Conservation (phyloP, 2,329 filamentous ascomycete species). For the Penicillium sp. region DNA sequence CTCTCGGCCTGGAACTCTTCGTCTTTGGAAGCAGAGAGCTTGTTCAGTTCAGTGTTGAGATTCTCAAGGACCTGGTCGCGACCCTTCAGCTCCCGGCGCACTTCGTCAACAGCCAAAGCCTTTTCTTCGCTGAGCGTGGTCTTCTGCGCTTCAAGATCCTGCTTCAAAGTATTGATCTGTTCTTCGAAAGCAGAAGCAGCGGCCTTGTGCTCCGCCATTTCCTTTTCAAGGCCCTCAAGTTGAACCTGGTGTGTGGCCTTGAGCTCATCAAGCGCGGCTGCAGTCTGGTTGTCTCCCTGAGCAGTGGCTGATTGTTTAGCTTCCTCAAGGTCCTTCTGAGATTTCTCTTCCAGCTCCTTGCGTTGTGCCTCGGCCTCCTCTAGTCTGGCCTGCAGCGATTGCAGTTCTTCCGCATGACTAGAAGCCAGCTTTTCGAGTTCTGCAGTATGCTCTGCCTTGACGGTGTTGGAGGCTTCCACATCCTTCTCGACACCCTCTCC, state of each 20-base stretch:
- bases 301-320: constrained; percentile 37
- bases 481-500: constrained; percentile 24
- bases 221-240: constrained; percentile 35
- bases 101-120: constrained; percentile 28
- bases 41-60: constrained; percentile 39
- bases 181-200: constrained; percentile 29
- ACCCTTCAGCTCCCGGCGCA: constrained; percentile 36
- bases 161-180: constrained; percentile 31
- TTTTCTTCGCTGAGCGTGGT: constrained; percentile 34
- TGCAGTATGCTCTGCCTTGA: constrained; percentile 32
- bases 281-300: constrained; percentile 36
- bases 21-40: constrained; percentile 36
- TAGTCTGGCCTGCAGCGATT: constrained; percentile 33
- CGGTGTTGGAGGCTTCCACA: constrained; percentile 23
- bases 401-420: constrained; percentile 34
- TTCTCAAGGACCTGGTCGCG: constrained; percentile 39
- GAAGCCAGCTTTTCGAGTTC: constrained; percentile 35
- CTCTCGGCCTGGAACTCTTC: constrained; percentile 36
- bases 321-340: constrained; percentile 39
- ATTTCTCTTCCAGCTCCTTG: constrained; percentile 39
- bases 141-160: constrained; percentile 33
- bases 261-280: constrained; percentile 37
- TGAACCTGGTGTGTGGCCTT: constrained; percentile 38
- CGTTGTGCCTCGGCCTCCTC: constrained; percentile 37
- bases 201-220: constrained; percentile 35